Evolutionary conservation across 805 yeast species (phyloP).

Genomic region (Saccharomyces paradoxus): DNA sequence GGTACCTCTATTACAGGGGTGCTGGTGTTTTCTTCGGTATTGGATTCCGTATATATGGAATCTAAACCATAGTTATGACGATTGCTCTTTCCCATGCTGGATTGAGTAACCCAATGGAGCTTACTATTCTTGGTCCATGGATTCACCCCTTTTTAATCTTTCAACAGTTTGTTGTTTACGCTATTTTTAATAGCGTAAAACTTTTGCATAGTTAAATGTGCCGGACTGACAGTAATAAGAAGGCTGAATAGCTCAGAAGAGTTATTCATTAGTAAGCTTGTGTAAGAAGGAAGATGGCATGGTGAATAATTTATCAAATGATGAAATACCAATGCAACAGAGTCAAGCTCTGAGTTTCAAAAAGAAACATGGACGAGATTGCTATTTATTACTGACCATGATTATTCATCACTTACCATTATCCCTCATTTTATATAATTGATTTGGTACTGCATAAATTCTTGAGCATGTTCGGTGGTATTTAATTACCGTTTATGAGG

Average conservation of each 20-base stretch:
- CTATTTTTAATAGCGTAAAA: constrained; percentile 10
- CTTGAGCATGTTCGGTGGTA: neutral
- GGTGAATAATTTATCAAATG: constrained; percentile 31
- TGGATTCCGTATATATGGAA: constrained; percentile 37
- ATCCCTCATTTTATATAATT: neutral
- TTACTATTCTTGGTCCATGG: constrained; percentile 62
- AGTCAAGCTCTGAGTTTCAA: constrained; percentile 78
- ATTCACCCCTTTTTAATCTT: constrained; percentile 32
- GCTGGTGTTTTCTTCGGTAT: constrained; percentile 45
- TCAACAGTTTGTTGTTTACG: constrained; percentile 24
- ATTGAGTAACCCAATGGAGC: constrained; percentile 71
- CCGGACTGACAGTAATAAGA: constrained; percentile 36
- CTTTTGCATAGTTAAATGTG: constrained; percentile 58
- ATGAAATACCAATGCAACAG: constrained; percentile 76
- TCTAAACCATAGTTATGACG: constrained; percentile 73
- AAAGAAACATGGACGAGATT: constrained; percentile 55
- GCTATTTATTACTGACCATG: constrained; percentile 35
- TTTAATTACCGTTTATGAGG: neutral
- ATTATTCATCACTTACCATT: constrained; percentile 1
- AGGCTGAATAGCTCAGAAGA: constrained; percentile 3
- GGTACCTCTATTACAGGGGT: constrained; percentile 2
- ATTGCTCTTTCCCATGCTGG: constrained; percentile 35
- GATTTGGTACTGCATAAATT: neutral
- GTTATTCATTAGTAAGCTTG: neutral
- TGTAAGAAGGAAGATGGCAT: neutral